phyloP scores from a whole-genome alignment of 371 early-diverging fungal species.

The Nematocida sp. region DNA sequence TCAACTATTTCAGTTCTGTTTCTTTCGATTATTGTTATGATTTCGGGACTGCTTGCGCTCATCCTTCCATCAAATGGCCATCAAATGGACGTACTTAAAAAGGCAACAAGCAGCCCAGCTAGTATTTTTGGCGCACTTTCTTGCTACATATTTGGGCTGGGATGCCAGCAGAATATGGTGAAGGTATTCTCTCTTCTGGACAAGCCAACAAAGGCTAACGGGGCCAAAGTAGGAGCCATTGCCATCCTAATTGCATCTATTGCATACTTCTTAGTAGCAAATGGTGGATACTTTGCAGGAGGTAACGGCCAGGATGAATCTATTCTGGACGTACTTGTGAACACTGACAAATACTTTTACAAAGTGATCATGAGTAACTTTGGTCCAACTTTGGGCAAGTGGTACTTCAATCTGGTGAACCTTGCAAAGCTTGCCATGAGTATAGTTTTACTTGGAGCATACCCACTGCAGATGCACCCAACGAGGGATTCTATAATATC shows the following conservation, averaged over 20 bases:
- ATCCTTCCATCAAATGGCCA: not conserved
- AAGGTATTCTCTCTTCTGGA: constrained; percentile 55
- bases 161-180: constrained; percentile 68
- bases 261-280: constrained; percentile 61
- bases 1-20: constrained; percentile 51
- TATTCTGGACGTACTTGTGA: constrained; percentile 48
- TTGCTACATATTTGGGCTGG: constrained; percentile 62
- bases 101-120: not conserved
- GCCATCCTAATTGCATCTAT: constrained; percentile 48
- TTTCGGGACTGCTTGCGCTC: constrained; percentile 18
- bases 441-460: constrained; percentile 39
- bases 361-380: constrained; percentile 4
- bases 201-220: constrained; percentile 49
- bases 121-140: constrained; percentile 39
- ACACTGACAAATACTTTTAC: constrained; percentile 49
- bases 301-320: constrained; percentile 35
- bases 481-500: constrained; percentile 42
- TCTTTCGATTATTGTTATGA: constrained; percentile 34
- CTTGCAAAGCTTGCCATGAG: constrained; percentile 47
- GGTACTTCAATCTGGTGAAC: constrained; percentile 35
- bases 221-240: constrained; percentile 43
- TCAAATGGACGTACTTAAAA: not conserved
- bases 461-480: constrained; percentile 55
- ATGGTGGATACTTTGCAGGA: constrained; percentile 61
- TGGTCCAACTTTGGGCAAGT: constrained; percentile 6